Evolutionary conservation across 371 early-diverging fungal genomes (phyloP), one percentile per base, ranked within the genome.

Genomic region (Vairimorpha necatrix): DNA sequence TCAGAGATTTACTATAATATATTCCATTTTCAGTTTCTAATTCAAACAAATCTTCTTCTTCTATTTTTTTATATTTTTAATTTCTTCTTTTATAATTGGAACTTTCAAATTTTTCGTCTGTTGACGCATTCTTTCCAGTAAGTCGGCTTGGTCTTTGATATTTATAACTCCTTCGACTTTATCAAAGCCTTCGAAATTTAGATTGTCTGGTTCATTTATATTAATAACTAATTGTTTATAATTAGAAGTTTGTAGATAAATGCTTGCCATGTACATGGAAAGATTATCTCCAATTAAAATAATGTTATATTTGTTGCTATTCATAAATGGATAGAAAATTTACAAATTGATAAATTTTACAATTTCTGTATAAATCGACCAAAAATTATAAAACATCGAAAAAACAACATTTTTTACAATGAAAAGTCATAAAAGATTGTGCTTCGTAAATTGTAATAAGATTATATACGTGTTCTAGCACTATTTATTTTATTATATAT

Each of bases 181-280:
- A 56, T 67, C 68, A 56, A 18, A 36, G 9, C 75, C 75, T 34
- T 60, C 16, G 33, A 67, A 74, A 46, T 28, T 20, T 4, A 0
- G 11, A 39, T 16, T 24, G 30, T 67, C 33, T 7, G 48, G 16
- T 9, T 9, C 20, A 7, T 42, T 18, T 30, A 18, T 28, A 32
- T 38, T 46, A 47, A 80, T 67, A 34, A 80, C 42, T 1, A 67
- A 2, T 16, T 62, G 70, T 42, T 53, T 47, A 39, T 60, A 0
- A 62, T 80, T 80, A 18, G 73, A 63, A 53, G 81, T 80, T 22
- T 67, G 47, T 0, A 74, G 11, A 65, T 80, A 80, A 67, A 80
- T 80, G 18, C 74, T 73, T 62, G 67, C 66, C 60, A 70, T 69
- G 42, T 72, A 76, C 14, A 72, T 54, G 6, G 62, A 74, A 28